A percentile compares a stretch with the other conserved stretches of the same genome.
phyloP scores from a whole-genome alignment of 257 asterid species.

The Solanum chmielewskii region DNA sequence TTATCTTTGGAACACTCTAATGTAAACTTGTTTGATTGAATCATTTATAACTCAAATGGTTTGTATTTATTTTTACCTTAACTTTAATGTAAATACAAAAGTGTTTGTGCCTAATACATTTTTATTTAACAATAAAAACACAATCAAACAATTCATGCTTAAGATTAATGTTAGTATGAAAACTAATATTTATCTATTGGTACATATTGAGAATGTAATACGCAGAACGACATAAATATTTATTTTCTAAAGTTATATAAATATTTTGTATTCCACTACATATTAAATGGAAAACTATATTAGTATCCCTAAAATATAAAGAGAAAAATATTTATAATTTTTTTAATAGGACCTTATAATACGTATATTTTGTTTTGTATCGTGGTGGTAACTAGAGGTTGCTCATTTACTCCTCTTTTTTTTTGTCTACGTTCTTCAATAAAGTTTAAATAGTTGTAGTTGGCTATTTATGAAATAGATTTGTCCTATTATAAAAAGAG shows the following conservation, averaged over 20 bases:
- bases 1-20: too few relatives aligned
- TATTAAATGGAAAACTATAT: background rate
- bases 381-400: too few relatives aligned
- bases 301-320: background rate
- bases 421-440: too few relatives aligned
- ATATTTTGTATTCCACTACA: background rate
- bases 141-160: background rate
- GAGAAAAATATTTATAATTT: background rate
- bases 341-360: background rate
- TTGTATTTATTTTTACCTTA: background rate
- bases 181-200: background rate
- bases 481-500: too few relatives aligned
- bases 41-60: background rate
- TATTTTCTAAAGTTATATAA: background rate
- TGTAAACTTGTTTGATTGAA: too few relatives aligned
- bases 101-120: background rate
- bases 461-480: too few relatives aligned
- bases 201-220: background rate
- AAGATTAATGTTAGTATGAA: background rate
- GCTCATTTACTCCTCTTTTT: too few relatives aligned
- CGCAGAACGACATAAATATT: background rate
- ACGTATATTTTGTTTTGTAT: too few relatives aligned
- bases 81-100: background rate
- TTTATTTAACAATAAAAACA: background rate
- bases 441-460: too few relatives aligned